Base-by-base conservation (phyloP, 2,329 filamentous ascomycete genomes). In the Arthrobotrys sphaeroides region DNA sequence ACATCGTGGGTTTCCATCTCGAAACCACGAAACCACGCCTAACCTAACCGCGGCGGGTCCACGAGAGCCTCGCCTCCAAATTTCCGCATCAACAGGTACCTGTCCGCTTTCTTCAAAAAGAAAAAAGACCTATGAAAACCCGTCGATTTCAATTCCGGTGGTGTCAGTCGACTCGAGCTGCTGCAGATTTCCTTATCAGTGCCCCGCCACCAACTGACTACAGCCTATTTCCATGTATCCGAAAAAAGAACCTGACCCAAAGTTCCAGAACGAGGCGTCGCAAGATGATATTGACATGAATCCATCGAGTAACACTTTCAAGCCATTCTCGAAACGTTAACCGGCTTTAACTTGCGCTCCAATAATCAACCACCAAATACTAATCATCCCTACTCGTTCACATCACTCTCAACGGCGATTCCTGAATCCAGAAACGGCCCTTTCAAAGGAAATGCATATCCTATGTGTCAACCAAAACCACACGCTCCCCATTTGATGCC, bases 291-390 rank as follows among this genome's bases (percentile, higher is more conserved):
- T 68, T 75, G 72, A 69, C 72, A 75, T 65, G 72, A 75, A 69
- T 59, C 47, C 72, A 69, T 75, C 72, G 72, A 75, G 72, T 75
- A 75, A 75, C 57, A 69, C 43, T 45, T 75, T 69, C 42, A 22
- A 28, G 7, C 33, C 55, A 55, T 70, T 12, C 26, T 65, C 45
- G 36, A 57, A 67, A 62, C 31, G 18, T 55, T 38, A 55, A n/a
- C 24, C 51, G 51, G 51, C 51, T 55, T 55, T 28, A 24, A 55
- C 36, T 42, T 45, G 66, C 67, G 67, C 47, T 53, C 67, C 67
- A 72, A 72, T 72, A 20, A 59, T 59, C 59, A 47, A 53, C 33
- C 18, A 40, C 59, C 13, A 33, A 72, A 72, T 65, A 65, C 38
- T 72, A 72, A 72, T 59, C 67, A 47, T 22, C 28, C 4, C 59